Evolutionary conservation across 208 protist species (phyloP).

Genomic region (Herpetomonas tarakana): DNA sequence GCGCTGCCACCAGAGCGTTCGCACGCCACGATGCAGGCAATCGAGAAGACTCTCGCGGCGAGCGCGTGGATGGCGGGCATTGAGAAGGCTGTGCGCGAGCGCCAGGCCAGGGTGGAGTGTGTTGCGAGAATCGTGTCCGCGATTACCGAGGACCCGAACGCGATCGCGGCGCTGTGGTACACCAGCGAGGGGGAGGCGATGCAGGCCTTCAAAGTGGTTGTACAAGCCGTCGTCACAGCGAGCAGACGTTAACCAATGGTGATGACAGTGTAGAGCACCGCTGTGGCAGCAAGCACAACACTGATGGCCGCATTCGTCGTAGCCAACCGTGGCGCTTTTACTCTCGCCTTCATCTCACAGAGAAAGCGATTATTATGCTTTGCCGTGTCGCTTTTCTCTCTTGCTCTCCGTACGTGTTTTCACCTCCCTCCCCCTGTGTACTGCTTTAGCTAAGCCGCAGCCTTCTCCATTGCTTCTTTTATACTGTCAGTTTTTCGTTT

Average conservation of each 20-base stretch:
- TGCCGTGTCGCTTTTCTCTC: not conserved
- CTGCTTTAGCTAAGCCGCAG: too few species aligned
- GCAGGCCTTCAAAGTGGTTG: not conserved
- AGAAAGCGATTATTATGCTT: not conserved
- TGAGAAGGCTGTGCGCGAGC: constrained; percentile 4
- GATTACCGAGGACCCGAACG: constrained; percentile 1
- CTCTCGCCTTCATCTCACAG: constrained; percentile 1
- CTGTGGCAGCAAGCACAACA: too few species aligned
- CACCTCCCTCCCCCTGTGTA: not conserved
- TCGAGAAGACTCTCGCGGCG: too few species aligned
- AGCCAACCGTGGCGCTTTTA: too few species aligned
- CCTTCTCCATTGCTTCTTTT: too few species aligned
- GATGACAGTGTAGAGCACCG: too few species aligned
- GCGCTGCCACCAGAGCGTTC: too few species aligned
- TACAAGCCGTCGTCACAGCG: not conserved
- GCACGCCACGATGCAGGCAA: too few species aligned
- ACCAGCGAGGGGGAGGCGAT: not conserved
- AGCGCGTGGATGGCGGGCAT: not conserved
- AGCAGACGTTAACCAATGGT: too few species aligned
- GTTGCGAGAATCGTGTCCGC: not conserved
- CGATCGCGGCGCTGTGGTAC: constrained; percentile 5
- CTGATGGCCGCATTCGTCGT: too few species aligned
- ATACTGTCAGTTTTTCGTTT: constrained; percentile 1
- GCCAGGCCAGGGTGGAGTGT: not conserved
- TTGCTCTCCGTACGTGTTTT: not conserved